Conservation (phyloP, 2,329 filamentous ascomycete genomes). For the Aspergillus eucalypticola region DNA sequence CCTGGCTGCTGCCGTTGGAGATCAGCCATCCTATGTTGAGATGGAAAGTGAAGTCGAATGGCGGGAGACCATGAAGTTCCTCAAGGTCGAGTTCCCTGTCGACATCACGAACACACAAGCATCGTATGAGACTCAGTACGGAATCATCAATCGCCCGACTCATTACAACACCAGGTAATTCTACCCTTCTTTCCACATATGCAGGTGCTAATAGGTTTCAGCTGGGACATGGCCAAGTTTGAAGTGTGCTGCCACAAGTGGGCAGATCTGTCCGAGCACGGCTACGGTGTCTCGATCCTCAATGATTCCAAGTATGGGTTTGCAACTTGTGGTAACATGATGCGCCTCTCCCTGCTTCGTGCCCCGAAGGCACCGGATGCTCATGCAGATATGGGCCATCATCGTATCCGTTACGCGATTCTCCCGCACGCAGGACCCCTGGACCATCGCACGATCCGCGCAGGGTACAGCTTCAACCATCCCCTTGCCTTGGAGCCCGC, state of each 20-base stretch:
- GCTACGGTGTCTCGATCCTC: slow-evolving; percentile 86
- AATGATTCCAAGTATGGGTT: slow-evolving; percentile 98
- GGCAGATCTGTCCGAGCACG: slow-evolving; percentile 83
- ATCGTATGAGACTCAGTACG: slow-evolving; percentile 92
- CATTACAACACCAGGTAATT: slow-evolving; percentile 88
- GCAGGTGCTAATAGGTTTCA: slow-evolving; percentile 33
- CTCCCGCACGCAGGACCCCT: slow-evolving; percentile 77
- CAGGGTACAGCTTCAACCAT: slow-evolving; percentile 88
- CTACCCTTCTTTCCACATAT: not conserved
- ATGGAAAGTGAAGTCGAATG: slow-evolving; percentile 88
- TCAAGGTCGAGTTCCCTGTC: slow-evolving; percentile 98
- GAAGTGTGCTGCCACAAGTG: slow-evolving; percentile 96
- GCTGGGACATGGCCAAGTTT: slow-evolving; percentile 97
- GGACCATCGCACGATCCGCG: slow-evolving; percentile 71
- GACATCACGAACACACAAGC: slow-evolving; percentile 88
- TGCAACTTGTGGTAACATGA: slow-evolving; percentile 81
- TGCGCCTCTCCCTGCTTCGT: slow-evolving; percentile 83
- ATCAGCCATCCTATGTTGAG: slow-evolving; percentile 70
- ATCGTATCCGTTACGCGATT: slow-evolving; percentile 86
- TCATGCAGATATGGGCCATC: slow-evolving; percentile 89
- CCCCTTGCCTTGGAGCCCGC: slow-evolving; percentile 63
- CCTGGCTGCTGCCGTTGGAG: slow-evolving; percentile 67
- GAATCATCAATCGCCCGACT: slow-evolving; percentile 82
- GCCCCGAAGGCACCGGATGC: slow-evolving; percentile 90
- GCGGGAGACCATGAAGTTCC: slow-evolving; percentile 95